Base-by-base conservation (phyloP, 2,329 filamentous ascomycete genomes). In the Aspergillus pseudoviridinutans region DNA sequence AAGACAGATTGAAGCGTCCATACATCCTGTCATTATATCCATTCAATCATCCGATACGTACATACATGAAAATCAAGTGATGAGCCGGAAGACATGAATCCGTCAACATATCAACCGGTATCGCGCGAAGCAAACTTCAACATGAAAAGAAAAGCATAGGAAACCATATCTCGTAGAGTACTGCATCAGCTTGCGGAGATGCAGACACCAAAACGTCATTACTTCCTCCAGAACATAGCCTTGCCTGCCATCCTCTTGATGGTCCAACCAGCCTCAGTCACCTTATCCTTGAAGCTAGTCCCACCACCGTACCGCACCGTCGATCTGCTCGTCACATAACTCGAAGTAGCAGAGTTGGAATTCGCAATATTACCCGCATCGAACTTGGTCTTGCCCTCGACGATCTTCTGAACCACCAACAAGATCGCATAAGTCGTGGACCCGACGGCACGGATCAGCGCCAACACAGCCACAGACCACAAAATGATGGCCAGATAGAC, bases 401-500 rank as follows among this genome's bases (percentile, higher is more conserved):
- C 91, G 41, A 95, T 80, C 69, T 87, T 88, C 71, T 96, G 93
- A 55, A 99, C 78, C 35, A 87, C 79, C 70, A 95, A 93, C 68
- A 97, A 87, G 58, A 97, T 74, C 2, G 90, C 87, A 77, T 95
- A 99, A 0, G 90, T 84, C 0, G 87, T 87, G 9, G 84, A 88
- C 0, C 94, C 94, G 1, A 97, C 73, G 0, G 91, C 92, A 62
- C 94, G 86, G 82, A 99, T 96, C 6, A 94, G 78, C 1, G 95
- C 94, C 27, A 99, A 78, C 0, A 83, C 82, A 0, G 94, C 94
- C 14, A 99, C 94, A 29, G 84, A 80, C 94, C 94, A 99, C 24
- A 99, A 82, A 70, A 99, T 91, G 76, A 97, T 94, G 38, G 87
- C 88, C 47, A 99, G 83, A 74, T 99, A 99, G 71, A 89, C 86